Evolutionary conservation across 2,329 filamentous ascomycete genomes (phyloP).

Genomic region (Fusarium sp.): DNA sequence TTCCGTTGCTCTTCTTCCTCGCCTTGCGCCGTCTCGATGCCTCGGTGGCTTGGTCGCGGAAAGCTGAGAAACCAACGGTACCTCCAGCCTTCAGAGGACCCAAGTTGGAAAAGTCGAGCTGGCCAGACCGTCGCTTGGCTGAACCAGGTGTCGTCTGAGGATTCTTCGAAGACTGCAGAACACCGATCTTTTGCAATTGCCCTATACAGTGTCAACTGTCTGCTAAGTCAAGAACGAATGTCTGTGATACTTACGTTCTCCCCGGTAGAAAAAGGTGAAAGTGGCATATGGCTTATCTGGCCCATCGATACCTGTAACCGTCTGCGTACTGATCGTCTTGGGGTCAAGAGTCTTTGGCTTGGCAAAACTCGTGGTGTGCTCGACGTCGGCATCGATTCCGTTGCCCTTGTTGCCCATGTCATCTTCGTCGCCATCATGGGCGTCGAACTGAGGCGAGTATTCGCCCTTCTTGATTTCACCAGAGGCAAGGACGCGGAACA

Average conservation of each 20-base stretch:
- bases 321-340: constrained; percentile 98
- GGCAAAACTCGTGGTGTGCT: constrained; percentile 97
- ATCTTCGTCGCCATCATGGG: constrained; percentile 92
- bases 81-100: constrained; percentile 87
- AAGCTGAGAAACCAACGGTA: constrained; percentile 89
- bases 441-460: constrained; percentile 97
- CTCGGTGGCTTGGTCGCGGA: constrained; percentile 77
- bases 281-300: constrained; percentile 96
- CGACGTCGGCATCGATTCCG: constrained; percentile 81
- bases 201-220: constrained; percentile 63
- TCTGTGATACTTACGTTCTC: constrained; percentile 78
- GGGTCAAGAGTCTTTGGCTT: constrained; percentile 96
- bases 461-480: constrained; percentile 98
- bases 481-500: constrained; percentile 94
- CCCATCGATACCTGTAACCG: constrained; percentile 97
- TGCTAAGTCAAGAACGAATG: neutral
- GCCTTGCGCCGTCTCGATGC: constrained; percentile 66
- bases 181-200: constrained; percentile 96
- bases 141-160: constrained; percentile 70
- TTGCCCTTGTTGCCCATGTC: constrained; percentile 62
- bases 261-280: constrained; percentile 98
- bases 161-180: constrained; percentile 76
- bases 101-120: constrained; percentile 86
- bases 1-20: constrained; percentile 73
- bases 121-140: constrained; percentile 82